Conservation (phyloP, 225 moss, liverwort and hornwort genomes). For the Bryoerythrophyllum caledonicum region DNA sequence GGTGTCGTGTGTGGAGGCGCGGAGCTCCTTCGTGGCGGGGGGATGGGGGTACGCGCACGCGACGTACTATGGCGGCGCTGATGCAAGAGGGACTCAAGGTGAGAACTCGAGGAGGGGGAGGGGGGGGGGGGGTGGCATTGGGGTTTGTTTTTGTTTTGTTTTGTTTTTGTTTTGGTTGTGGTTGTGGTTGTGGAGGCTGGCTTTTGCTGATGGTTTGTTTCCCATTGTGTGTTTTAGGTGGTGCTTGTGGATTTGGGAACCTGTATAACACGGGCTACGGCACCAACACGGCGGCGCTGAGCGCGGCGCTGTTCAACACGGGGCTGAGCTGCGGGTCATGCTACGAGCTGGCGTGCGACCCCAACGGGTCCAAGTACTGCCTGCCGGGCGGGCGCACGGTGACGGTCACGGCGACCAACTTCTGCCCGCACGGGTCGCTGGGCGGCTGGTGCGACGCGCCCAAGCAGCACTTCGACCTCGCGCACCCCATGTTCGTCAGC, state of each 20-base stretch:
- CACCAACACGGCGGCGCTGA: constrained; percentile 65
- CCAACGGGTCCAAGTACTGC: constrained; percentile 60
- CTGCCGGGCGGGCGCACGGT: constrained; percentile 37
- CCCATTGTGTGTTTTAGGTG: constrained; percentile 29
- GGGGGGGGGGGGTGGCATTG: too few species aligned
- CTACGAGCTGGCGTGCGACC: constrained; percentile 58
- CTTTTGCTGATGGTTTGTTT: too few species aligned
- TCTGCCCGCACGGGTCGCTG: constrained; percentile 50
- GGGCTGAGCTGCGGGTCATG: constrained; percentile 70
- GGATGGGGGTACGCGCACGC: constrained; percentile 56
- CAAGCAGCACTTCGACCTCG: constrained; percentile 69
- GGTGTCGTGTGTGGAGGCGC: constrained; percentile 30
- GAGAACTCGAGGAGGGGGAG: not conserved
- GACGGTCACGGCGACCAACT: constrained; percentile 55
- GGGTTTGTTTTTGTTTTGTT: not conserved
- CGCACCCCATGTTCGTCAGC: constrained; percentile 58
- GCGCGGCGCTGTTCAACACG: constrained; percentile 60
- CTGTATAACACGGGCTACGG: constrained; percentile 66
- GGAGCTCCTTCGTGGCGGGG: constrained; percentile 32
- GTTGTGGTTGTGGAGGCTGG: not conserved
- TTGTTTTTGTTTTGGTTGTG: not conserved
- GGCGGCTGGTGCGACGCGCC: constrained; percentile 70
- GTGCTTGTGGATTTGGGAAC: constrained; percentile 70
- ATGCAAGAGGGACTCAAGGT: constrained; percentile 67
- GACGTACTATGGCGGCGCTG: constrained; percentile 61